A percentile compares a stretch with the other conserved stretches of the same genome.
Evolutionary conservation across 805 yeast genomes (phyloP).

Genomic region (Suhomyces emberorum): DNA sequence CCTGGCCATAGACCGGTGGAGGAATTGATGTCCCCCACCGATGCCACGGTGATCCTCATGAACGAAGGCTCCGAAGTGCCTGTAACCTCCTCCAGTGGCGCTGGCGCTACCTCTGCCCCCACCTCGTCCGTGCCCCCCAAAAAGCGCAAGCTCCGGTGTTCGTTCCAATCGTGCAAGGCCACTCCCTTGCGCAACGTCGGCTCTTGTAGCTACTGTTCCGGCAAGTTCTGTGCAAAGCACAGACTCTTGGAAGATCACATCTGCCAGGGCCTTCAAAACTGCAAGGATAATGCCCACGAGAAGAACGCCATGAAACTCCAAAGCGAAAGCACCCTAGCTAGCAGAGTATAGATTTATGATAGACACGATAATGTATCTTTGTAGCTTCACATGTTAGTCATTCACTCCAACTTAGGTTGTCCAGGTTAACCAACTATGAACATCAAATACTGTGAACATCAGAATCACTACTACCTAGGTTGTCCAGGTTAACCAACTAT

Average conservation of each 20-base stretch:
- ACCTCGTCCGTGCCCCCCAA: constrained; percentile 17
- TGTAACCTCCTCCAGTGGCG: constrained; percentile 12
- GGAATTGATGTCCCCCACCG: constrained; percentile 8
- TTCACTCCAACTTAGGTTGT: too few species aligned
- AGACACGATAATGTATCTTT: too few species aligned
- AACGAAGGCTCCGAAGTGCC: constrained; percentile 26
- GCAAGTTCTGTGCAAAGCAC: constrained; percentile 84
- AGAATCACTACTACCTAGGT: too few species aligned
- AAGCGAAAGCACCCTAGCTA: constrained; percentile 78
- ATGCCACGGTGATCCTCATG: constrained; percentile 23
- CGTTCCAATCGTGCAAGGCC: constrained; percentile 58
- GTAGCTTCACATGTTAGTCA: too few species aligned
- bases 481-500: too few species aligned
- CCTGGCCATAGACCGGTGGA: constrained; percentile 20
- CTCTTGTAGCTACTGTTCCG: constrained; percentile 79
- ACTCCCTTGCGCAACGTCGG: constrained; percentile 70
- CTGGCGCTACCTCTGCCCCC: constrained; percentile 12
- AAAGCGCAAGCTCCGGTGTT: constrained; percentile 45
- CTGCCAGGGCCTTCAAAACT: constrained; percentile 72
- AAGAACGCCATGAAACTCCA: constrained; percentile 80
- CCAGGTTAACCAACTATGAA: too few species aligned
- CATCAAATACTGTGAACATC: too few species aligned
- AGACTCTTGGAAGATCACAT: constrained; percentile 80
- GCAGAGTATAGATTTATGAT: constrained; percentile 62
- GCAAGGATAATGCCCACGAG: constrained; percentile 81